Evolutionary conservation across 2,329 filamentous ascomycete genomes (phyloP).

Genomic region (Fusarium setosum): DNA sequence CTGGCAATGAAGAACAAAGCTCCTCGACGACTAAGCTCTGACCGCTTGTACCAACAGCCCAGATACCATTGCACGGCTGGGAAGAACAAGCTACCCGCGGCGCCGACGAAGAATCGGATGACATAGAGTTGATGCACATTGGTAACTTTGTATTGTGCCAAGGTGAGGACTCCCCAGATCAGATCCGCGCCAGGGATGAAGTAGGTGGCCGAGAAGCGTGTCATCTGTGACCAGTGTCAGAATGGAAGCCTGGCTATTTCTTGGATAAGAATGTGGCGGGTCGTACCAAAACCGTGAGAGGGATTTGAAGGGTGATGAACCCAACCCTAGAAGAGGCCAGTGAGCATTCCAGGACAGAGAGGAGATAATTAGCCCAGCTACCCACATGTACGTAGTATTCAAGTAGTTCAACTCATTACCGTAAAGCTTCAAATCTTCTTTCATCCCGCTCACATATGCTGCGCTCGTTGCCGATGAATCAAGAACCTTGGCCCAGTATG

Average conservation of each 20-base stretch:
- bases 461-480: constrained; percentile 32
- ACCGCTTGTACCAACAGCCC: constrained; percentile 55
- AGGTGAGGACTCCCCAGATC: constrained; percentile 40
- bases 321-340: not conserved
- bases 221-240: constrained; percentile 17
- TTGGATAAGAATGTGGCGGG: too few species aligned
- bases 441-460: constrained; percentile 42
- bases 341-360: not conserved
- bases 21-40: constrained; percentile 50
- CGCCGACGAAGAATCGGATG: constrained; percentile 55
- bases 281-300: not conserved
- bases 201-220: constrained; percentile 32
- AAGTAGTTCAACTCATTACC: constrained; percentile 17
- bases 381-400: constrained; percentile 45
- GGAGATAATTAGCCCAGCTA: not conserved
- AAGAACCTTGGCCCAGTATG: constrained; percentile 68
- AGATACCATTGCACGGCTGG: constrained; percentile 50
- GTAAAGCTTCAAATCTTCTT: constrained; percentile 7
- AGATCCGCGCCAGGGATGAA: constrained; percentile 49
- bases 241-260: not conserved
- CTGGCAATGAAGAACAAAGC: constrained; percentile 56
- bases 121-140: constrained; percentile 50
- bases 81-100: constrained; percentile 47
- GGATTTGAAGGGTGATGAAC: not conserved
- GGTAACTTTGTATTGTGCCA: constrained; percentile 31